A percentile compares a stretch with the other conserved stretches of the same genome.
Conservation (phyloP, 768 basidiomycete species). For the Boletus huronensis region DNA sequence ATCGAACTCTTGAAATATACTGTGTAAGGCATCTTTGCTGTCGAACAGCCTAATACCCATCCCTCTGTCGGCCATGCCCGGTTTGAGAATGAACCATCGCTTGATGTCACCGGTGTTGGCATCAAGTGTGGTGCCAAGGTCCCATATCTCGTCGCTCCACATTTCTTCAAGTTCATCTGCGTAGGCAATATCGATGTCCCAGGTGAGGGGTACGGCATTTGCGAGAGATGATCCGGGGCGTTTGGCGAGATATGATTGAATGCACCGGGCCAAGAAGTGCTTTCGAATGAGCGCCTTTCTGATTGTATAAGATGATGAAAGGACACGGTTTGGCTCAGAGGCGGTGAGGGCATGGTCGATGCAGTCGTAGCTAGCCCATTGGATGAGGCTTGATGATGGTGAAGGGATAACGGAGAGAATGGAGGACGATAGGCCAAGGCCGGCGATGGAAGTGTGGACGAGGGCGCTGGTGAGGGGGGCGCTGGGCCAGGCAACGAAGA, state of each 20-base stretch:
- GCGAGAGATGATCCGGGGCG: constrained; percentile 54
- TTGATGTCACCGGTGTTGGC: constrained; percentile 19
- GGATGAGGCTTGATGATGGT: constrained; percentile 39
- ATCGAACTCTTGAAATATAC: constrained; percentile 83
- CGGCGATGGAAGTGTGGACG: constrained; percentile 40
- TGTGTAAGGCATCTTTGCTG: constrained; percentile 62
- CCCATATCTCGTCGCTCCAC: constrained; percentile 91
- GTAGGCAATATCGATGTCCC: constrained; percentile 81
- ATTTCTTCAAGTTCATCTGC: constrained; percentile 94
- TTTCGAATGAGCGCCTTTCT: constrained; percentile 94
- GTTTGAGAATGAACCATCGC: constrained; percentile 94
- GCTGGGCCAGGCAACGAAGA: constrained; percentile 51
- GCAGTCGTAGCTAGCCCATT: constrained; percentile 88
- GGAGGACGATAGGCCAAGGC: constrained; percentile 28
- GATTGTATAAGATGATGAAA: constrained; percentile 84
- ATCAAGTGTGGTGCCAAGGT: constrained; percentile 65
- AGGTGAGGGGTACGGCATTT: constrained; percentile 65
- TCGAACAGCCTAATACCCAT: constrained; percentile 93
- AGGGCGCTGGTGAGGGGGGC: constrained; percentile 53
- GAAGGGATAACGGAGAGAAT: constrained; percentile 29
- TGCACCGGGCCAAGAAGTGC: constrained; percentile 78
- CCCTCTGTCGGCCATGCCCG: constrained; percentile 95
- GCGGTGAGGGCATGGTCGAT: constrained; percentile 75
- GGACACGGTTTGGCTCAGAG: constrained; percentile 42
- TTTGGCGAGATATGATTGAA: constrained; percentile 72